These are phyloP conservation scores for Dryas drummondii DNA, from an alignment of 306 rosid species.

Conservation along the genomic window DNA sequence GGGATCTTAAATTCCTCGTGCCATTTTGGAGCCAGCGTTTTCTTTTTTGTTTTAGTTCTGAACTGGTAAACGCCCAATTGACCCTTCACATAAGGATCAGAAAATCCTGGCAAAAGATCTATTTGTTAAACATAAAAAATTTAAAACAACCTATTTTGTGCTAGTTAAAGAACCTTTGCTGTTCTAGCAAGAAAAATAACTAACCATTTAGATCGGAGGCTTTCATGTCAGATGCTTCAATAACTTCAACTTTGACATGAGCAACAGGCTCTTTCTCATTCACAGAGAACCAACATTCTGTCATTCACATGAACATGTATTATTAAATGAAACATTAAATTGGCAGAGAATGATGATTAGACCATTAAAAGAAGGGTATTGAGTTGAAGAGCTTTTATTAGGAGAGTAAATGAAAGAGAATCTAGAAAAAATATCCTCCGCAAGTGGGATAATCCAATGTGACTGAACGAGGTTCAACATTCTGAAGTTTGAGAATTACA, in stretches of 20 bases:
- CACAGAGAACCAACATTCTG: slow-evolving; percentile 85
- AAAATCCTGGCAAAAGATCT: slow-evolving; percentile 63
- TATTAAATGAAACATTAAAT: slow-evolving; percentile 3
- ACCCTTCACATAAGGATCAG: slow-evolving; percentile 95
- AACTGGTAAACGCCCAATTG: slow-evolving; percentile 78
- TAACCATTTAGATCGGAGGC: slow-evolving; percentile 83
- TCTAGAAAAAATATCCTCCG: background rate
- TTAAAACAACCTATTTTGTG: background rate
- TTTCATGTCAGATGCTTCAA: slow-evolving; percentile 80
- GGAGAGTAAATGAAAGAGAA: background rate
- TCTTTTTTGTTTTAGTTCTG: slow-evolving; percentile 69
- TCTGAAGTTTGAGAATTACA: no score
- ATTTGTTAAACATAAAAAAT: slow-evolving; percentile 12
- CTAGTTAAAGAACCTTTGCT: background rate
- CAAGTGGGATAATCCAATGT: background rate
- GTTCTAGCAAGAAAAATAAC: slow-evolving; percentile 19
- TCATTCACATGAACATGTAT: slow-evolving; percentile 28
- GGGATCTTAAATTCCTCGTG: slow-evolving; percentile 89
- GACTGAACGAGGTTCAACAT: no score
- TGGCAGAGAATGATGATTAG: background rate
- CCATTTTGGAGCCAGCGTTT: slow-evolving; percentile 88
- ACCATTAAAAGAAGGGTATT: background rate
- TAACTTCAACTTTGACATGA: slow-evolving; percentile 54
- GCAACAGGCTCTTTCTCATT: slow-evolving; percentile 82
- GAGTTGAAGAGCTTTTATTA: background rate